Evolutionary conservation across 208 protist genomes (phyloP).

Genomic region (Leishmania lainsoni): DNA sequence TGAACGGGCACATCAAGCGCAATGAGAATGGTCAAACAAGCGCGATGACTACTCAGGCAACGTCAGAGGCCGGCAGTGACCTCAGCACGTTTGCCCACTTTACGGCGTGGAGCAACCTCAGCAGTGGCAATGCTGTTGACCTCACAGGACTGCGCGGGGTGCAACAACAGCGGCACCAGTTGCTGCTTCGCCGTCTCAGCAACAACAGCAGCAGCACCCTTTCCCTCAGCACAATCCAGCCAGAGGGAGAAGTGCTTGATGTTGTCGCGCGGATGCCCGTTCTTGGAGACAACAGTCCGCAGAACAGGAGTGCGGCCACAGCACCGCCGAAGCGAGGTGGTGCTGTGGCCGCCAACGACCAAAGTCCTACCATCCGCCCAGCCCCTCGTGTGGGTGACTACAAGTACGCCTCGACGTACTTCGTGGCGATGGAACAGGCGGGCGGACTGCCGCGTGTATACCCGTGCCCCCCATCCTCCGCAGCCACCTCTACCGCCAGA

Average conservation of each 20-base stretch:
- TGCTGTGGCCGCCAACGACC: background rate
- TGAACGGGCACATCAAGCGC: background rate
- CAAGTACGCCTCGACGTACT: slow-evolving; percentile 31
- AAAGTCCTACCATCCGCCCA: background rate
- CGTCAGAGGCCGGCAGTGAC: background rate
- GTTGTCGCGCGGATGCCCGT: slow-evolving; percentile 27
- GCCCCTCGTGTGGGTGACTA: slow-evolving; percentile 10
- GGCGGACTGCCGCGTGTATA: background rate
- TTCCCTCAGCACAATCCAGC: slow-evolving; percentile 12
- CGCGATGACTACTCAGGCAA: background rate
- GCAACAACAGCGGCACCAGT: slow-evolving; percentile 12
- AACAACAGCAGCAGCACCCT: slow-evolving; percentile 15
- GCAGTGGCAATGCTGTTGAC: background rate
- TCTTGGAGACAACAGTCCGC: slow-evolving; percentile 7
- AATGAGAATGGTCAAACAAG: background rate
- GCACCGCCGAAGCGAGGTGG: background rate
- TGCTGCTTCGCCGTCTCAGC: slow-evolving; percentile 2
- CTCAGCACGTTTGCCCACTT: background rate
- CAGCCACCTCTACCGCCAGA: background rate
- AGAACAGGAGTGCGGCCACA: background rate
- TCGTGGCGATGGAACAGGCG: slow-evolving; percentile 22
- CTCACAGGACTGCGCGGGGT: background rate
- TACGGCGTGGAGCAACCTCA: background rate
- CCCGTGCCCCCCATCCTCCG: background rate
- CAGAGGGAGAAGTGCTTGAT: slow-evolving; percentile 7